These are phyloP conservation scores for Pythium brachiatum DNA, from an alignment of 352 stramenopile species.

Conservation along the genomic window DNA sequence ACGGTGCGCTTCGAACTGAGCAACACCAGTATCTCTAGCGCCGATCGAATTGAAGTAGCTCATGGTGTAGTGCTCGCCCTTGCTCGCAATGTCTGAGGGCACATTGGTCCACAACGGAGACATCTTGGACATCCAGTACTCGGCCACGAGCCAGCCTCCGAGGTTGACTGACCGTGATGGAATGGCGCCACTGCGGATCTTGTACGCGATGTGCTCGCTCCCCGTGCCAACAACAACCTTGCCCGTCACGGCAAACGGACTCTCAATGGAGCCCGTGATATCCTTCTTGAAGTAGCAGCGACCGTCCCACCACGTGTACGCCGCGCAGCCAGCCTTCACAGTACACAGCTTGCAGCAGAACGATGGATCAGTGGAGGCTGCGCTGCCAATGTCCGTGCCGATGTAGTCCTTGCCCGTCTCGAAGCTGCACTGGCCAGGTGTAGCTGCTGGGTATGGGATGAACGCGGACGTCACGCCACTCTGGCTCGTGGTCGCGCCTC, in stretches of 20 bases:
- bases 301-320: background rate
- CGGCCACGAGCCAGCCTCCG: conserved; percentile 31
- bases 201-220: conserved; percentile 22
- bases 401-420: too few relatives aligned
- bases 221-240: too few relatives aligned
- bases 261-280: too few relatives aligned
- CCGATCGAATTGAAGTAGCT: background rate
- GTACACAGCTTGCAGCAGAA: background rate
- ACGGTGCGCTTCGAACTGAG: background rate
- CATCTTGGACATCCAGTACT: conserved; percentile 55
- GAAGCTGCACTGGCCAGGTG: too few relatives aligned
- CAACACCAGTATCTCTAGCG: background rate
- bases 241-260: too few relatives aligned
- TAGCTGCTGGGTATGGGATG: background rate
- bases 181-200: conserved; percentile 26
- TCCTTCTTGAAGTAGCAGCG: background rate
- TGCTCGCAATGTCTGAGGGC: conserved; percentile 27
- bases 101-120: conserved; percentile 60
- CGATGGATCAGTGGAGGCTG: background rate
- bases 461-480: background rate
- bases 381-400: conserved; percentile 23
- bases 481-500: background rate
- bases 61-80: conserved; percentile 21
- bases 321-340: background rate
- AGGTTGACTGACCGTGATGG: conserved; percentile 51